phyloP scores from a whole-genome alignment of 2,329 filamentous ascomycete species.

The Cordyceps cicadae region DNA sequence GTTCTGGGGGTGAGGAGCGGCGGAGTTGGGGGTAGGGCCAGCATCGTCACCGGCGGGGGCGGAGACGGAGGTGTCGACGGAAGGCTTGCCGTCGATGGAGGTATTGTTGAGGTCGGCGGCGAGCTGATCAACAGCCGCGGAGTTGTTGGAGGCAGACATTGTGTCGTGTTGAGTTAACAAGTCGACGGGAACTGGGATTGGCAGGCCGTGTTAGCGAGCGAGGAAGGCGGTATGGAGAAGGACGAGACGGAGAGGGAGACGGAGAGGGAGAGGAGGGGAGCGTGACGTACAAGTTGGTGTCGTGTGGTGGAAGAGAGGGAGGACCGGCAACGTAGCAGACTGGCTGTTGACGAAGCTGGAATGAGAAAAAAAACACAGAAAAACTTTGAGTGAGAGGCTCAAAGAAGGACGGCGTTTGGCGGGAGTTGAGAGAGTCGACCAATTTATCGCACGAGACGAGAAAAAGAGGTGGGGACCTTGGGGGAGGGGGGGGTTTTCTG shows the following conservation, averaged over 20 bases:
- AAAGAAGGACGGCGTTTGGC: constrained; percentile 16
- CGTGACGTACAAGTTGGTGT: constrained; percentile 5
- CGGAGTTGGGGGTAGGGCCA: constrained; percentile 63
- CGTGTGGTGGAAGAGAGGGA: constrained; percentile 14
- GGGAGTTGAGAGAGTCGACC: constrained; percentile 7
- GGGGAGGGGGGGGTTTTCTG: constrained; percentile 58
- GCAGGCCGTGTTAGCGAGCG: constrained; percentile 11
- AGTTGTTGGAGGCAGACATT: constrained; percentile 54
- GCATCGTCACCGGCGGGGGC: constrained; percentile 38
- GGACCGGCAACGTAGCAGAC: constrained; percentile 16
- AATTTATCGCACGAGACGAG: constrained; percentile 10
- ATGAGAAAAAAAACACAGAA: constrained; percentile 22
- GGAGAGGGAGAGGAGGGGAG: neutral
- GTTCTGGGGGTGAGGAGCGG: constrained; percentile 73
- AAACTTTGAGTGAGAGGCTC: constrained; percentile 21
- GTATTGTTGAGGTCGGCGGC: constrained; percentile 67
- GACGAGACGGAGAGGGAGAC: neutral
- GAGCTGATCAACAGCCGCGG: constrained; percentile 68
- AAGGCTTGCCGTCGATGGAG: constrained; percentile 58
- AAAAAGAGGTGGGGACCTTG: constrained; percentile 30
- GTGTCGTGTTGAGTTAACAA: constrained; percentile 22
- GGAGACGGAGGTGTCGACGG: constrained; percentile 66
- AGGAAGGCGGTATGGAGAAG: neutral
- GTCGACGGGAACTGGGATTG: constrained; percentile 12
- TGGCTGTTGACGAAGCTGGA: constrained; percentile 19